These are phyloP conservation scores for Curvularia hawaiiensis DNA, from an alignment of 2,329 filamentous ascomycete genomes.

Conservation along the genomic window DNA sequence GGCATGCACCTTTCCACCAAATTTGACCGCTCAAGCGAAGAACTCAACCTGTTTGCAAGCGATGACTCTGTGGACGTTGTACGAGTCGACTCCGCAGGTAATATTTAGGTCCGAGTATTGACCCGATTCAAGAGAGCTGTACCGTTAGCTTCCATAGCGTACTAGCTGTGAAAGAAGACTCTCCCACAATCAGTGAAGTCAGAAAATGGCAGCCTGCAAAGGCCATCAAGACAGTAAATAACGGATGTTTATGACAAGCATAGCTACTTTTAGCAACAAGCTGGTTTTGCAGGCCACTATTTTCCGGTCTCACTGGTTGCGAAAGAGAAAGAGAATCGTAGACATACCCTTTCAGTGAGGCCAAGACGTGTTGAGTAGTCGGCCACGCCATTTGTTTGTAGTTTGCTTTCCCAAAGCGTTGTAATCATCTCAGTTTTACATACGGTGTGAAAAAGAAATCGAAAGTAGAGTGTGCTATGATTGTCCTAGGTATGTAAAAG, in stretches of 20 bases:
- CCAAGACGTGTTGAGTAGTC: background rate
- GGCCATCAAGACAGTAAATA: too few species aligned
- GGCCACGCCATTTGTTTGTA: background rate
- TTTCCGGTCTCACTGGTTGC: too few species aligned
- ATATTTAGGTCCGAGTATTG: background rate
- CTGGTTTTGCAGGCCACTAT: too few species aligned
- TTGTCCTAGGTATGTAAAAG: too few species aligned
- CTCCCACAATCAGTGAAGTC: too few species aligned
- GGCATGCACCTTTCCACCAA: background rate
- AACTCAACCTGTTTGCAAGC: background rate
- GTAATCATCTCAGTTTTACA: too few species aligned
- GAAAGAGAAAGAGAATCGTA: too few species aligned
- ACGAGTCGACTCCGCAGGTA: background rate
- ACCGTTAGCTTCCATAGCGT: background rate
- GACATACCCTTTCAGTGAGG: background rate
- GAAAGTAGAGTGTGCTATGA: too few species aligned
- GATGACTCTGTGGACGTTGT: background rate
- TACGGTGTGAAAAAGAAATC: too few species aligned
- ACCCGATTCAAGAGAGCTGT: background rate
- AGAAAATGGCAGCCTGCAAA: background rate
- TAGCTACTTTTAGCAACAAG: too few species aligned
- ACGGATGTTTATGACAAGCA: too few species aligned
- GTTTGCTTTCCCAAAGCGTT: too few species aligned
- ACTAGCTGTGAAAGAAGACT: background rate
- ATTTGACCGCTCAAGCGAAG: background rate